Conservation (phyloP, 2,329 filamentous ascomycete species). For the Xenosphaeropsis pyriputrescens region DNA sequence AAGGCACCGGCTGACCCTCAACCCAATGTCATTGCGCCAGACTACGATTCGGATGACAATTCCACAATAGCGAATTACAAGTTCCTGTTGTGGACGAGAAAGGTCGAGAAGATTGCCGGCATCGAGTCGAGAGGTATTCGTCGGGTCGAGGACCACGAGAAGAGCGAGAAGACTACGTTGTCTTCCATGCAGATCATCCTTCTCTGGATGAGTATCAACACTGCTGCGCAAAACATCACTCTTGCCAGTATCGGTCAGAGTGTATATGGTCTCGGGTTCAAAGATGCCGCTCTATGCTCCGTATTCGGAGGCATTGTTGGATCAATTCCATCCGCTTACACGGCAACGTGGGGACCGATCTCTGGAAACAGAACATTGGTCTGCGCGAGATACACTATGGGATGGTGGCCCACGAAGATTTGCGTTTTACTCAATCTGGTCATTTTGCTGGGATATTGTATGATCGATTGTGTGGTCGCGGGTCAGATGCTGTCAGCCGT, state of each 20-base stretch:
- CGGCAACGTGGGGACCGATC: constrained; percentile 44
- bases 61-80: constrained; percentile 3
- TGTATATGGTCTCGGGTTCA: constrained; percentile 41
- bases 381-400: constrained; percentile 44
- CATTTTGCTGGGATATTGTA: constrained; percentile 43
- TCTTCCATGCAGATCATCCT: constrained; percentile 20
- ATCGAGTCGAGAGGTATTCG: constrained; percentile 43
- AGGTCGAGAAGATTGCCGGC: constrained; percentile 11
- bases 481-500: constrained; percentile 56
- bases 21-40: constrained; percentile 1
- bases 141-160: constrained; percentile 37
- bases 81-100: constrained; percentile 6
- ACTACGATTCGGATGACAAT: constrained; percentile 5
- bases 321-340: constrained; percentile 38
- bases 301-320: constrained; percentile 42
- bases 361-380: constrained; percentile 37
- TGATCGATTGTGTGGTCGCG: constrained; percentile 48
- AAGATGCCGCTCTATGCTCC: constrained; percentile 37
- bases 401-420: constrained; percentile 48
- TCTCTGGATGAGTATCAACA: constrained; percentile 47
- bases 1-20: constrained; percentile 4
- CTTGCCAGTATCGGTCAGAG: constrained; percentile 47
- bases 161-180: constrained; percentile 22
- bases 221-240: constrained; percentile 48
- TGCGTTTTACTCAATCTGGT: constrained; percentile 47